Conservation (phyloP, 805 yeast species). For the Tetrapisispora fleetii region DNA sequence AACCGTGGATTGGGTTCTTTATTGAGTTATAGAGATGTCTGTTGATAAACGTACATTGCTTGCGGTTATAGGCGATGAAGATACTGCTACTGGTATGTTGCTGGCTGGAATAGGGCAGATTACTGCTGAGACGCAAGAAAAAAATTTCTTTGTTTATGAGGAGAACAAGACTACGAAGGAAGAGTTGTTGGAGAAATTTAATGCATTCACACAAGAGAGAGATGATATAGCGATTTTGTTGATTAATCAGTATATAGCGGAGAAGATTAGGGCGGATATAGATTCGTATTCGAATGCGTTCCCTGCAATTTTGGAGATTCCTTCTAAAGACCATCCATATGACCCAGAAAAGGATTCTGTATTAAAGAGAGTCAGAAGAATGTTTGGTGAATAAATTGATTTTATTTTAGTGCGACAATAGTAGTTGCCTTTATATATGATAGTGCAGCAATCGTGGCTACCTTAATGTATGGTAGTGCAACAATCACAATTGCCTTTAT, state of each 20-base stretch:
- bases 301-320: constrained; percentile 94
- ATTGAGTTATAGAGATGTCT: background rate
- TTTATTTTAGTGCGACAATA: background rate
- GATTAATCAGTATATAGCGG: constrained; percentile 93
- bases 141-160: constrained; percentile 72
- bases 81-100: constrained; percentile 89
- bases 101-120: constrained; percentile 94
- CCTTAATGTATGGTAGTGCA: background rate
- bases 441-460: background rate
- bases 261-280: constrained; percentile 69
- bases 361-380: constrained; percentile 83
- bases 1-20: no score
- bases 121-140: constrained; percentile 34
- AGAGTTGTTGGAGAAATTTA: constrained; percentile 66
- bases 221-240: constrained; percentile 87
- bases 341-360: constrained; percentile 98
- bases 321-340: constrained; percentile 97
- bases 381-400: constrained; percentile 73
- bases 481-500: background rate
- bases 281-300: constrained; percentile 84
- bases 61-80: constrained; percentile 97
- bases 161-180: constrained; percentile 72
- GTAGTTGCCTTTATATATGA: background rate
- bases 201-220: constrained; percentile 59
- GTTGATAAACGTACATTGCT: constrained; percentile 61